Conservation (phyloP, 23 red algal species). For the Cyanidiococcus yangmingshanensis region DNA sequence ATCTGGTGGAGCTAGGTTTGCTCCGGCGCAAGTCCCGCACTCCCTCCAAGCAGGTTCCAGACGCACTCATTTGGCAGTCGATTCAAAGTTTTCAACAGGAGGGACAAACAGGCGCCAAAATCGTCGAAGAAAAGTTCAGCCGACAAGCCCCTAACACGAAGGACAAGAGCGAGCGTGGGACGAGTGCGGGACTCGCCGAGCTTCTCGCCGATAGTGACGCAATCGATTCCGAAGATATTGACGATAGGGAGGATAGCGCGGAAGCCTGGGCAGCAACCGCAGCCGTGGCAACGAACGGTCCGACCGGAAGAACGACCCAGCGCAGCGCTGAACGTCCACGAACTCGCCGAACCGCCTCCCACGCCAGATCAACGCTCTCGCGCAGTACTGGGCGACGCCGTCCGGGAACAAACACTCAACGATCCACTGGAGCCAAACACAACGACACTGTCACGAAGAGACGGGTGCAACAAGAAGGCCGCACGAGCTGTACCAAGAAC, state of each 20-base stretch:
- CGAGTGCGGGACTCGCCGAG: too few relatives aligned
- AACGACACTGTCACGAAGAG: not conserved
- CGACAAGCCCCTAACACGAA: too few relatives aligned
- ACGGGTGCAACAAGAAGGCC: not conserved
- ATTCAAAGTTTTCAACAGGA: not conserved
- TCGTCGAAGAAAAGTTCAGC: too few relatives aligned
- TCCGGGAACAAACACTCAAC: not conserved
- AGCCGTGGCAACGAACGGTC: too few relatives aligned
- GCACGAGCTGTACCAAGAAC: not conserved
- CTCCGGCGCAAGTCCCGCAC: not conserved
- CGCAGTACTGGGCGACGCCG: not conserved
- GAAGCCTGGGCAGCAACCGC: too few relatives aligned
- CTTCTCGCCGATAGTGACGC: too few relatives aligned
- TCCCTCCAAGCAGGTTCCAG: not conserved
- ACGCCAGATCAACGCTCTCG: not conserved
- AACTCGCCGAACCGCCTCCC: not conserved
- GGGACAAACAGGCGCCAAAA: too few relatives aligned
- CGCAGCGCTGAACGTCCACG: not conserved
- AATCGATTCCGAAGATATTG: too few relatives aligned
- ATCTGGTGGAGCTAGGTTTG: not conserved
- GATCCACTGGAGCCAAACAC: not conserved
- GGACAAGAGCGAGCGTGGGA: too few relatives aligned
- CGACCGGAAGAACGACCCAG: not conserved
- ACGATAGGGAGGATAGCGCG: too few relatives aligned
- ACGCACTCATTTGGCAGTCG: not conserved